Base-by-base conservation (phyloP, 2,329 filamentous ascomycete species). In the Aspergillus intermedius region DNA sequence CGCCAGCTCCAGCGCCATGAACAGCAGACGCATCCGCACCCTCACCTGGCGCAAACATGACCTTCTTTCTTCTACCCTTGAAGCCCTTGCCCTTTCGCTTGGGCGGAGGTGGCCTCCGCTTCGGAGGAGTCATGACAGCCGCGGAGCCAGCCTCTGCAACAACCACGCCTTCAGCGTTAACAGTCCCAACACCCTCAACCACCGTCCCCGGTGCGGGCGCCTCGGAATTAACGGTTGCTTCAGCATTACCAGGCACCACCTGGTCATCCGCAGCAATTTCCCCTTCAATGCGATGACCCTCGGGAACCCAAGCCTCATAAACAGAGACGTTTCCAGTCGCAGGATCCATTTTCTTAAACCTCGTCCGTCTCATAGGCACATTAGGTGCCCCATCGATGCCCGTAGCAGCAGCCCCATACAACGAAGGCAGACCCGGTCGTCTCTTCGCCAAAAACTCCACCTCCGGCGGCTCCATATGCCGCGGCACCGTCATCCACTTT, bases 81-180 rank as follows among this genome's bases (percentile, higher is more conserved):
- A 87, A 83, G 0, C 88, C 86, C 67, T 87, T 91, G 43, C 80
- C 76, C 75, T 91, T 95, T 66, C 88, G 84, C 66, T 89, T 90
- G 0, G 87, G 87, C 1, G 87, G 86, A 23, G 84, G 85, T 0
- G 85, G 84, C 51, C 85, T 82, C 62, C 84, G 81, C 62, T 76
- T 77, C 4, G 74, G 70, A 13, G 77, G 76, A 19, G 76, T 77
- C 56, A 66, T 58, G 8, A 69, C 65, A 41, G 66, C 58, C 67
- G 73, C 59, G 65, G 75, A 57, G 65, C 60, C 54, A 64, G 72
- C 71, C 42, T 74, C 66, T 22, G 75, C 76, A 52, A 81, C 80
- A 17, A 82, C 74, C 17, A 82, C 71, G 34, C 80, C 81, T 49
- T 83, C 77, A 40, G 78, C 75, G 58, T 83, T 82, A 42, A 82